Evolutionary conservation across 768 basidiomycete species (phyloP).

Genomic region (Boletus eberwhitei): DNA sequence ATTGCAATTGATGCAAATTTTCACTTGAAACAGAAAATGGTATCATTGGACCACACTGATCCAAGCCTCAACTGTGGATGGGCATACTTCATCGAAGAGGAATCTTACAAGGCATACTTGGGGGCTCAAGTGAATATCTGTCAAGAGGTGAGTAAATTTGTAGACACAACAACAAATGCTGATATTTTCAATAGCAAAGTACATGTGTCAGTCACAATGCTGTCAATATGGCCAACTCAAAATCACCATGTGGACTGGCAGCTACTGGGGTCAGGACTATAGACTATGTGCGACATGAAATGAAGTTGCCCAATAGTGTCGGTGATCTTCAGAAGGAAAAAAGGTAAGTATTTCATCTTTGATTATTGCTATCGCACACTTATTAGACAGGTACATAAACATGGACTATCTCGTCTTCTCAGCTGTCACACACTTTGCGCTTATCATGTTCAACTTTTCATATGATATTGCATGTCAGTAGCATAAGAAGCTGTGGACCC

Average conservation of each 20-base stretch:
- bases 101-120: conserved; percentile 18
- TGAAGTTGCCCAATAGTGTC: not conserved
- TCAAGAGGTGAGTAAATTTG: conserved; percentile 19
- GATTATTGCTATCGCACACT: not conserved
- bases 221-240: not conserved
- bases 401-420: no score
- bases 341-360: not conserved
- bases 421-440: not conserved
- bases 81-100: conserved; percentile 27
- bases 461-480: not conserved
- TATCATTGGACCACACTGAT: conserved; percentile 11
- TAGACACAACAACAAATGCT: not conserved
- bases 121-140: rapidly evolving
- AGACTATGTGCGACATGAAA: not conserved
- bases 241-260: not conserved
- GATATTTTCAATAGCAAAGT: not conserved
- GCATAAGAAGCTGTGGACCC: no score
- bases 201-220: not conserved
- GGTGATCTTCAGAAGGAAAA: conserved; percentile 2
- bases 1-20: conserved; percentile 32
- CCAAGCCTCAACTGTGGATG: conserved; percentile 20
- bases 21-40: conserved; percentile 18
- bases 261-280: not conserved
- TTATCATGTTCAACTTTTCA: not conserved
- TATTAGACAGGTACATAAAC: not conserved